Conservation (phyloP, 345 rosid genomes). For the Gossypium longicalyx region DNA sequence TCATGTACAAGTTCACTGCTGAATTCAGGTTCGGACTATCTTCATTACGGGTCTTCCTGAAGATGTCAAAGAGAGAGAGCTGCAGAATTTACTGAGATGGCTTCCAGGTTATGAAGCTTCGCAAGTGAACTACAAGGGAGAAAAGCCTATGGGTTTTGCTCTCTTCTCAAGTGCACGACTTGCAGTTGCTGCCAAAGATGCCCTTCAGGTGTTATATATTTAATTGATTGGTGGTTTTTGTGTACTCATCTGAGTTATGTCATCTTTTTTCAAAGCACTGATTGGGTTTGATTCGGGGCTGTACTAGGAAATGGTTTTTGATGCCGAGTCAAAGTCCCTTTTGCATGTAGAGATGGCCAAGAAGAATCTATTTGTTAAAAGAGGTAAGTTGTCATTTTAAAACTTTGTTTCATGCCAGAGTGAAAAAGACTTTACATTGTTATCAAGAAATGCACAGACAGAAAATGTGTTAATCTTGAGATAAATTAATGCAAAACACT, state of each 20-base stretch:
- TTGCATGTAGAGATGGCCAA: constrained; percentile 98
- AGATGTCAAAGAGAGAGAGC: constrained; percentile 94
- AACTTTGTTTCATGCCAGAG: not conserved
- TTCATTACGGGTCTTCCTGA: constrained; percentile 94
- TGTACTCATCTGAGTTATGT: not conserved
- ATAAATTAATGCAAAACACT: not conserved
- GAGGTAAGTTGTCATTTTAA: constrained; percentile 46
- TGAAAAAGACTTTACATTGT: not conserved
- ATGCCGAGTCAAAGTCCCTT: constrained; percentile 71
- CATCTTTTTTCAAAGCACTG: not conserved
- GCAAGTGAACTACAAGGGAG: constrained; percentile 90
- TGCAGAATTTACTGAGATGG: constrained; percentile 89
- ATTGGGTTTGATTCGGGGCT: constrained; percentile 15
- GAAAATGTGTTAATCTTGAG: not conserved
- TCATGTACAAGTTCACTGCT: not conserved
- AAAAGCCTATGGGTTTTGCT: constrained; percentile 97
- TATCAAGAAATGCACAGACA: not conserved
- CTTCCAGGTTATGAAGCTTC: constrained; percentile 98
- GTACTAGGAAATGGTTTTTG: constrained; percentile 79
- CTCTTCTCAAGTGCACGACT: constrained; percentile 68
- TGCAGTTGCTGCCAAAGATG: constrained; percentile 86
- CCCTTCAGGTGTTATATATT: constrained; percentile 61
- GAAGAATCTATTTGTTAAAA: constrained; percentile 93
- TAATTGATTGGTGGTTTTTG: not conserved
- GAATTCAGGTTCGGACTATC: constrained; percentile 72